These are phyloP conservation scores for Talaromyces adpressus DNA, from an alignment of 495 filamentous ascomycete species.

Conservation along the genomic window DNA sequence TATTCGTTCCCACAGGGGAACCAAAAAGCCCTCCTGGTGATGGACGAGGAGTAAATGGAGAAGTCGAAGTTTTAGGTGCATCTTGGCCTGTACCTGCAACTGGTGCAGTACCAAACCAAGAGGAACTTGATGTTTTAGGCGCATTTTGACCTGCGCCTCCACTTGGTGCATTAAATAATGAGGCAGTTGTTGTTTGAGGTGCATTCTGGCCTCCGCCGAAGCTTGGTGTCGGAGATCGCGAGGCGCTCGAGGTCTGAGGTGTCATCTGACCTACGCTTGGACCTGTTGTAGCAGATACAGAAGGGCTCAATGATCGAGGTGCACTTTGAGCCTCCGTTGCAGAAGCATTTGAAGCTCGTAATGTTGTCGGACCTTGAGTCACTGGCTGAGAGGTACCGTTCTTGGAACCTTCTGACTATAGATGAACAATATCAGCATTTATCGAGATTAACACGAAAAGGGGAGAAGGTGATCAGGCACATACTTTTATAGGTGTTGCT, in stretches of 20 bases:
- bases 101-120: too few species aligned
- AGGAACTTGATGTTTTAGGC: too few species aligned
- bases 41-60: too few species aligned
- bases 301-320: background rate
- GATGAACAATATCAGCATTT: background rate
- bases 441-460: background rate
- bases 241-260: background rate
- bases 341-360: background rate
- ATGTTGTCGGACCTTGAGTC: background rate
- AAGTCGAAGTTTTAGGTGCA: too few species aligned
- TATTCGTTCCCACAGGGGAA: too few species aligned
- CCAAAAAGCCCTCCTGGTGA: too few species aligned
- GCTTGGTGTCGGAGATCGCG: background rate
- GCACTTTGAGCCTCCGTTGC: background rate
- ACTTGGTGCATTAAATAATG: too few species aligned
- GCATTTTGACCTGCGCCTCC: too few species aligned
- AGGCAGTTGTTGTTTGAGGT: too few species aligned
- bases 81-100: too few species aligned
- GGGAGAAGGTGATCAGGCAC: background rate
- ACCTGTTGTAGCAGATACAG: background rate
- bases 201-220: background rate
- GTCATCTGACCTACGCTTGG: background rate
- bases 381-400: background rate
- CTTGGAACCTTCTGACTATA: background rate
- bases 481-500: background rate